phyloP scores from a whole-genome alignment of 768 basidiomycete genomes.

The Tricholoma furcatifolium region DNA sequence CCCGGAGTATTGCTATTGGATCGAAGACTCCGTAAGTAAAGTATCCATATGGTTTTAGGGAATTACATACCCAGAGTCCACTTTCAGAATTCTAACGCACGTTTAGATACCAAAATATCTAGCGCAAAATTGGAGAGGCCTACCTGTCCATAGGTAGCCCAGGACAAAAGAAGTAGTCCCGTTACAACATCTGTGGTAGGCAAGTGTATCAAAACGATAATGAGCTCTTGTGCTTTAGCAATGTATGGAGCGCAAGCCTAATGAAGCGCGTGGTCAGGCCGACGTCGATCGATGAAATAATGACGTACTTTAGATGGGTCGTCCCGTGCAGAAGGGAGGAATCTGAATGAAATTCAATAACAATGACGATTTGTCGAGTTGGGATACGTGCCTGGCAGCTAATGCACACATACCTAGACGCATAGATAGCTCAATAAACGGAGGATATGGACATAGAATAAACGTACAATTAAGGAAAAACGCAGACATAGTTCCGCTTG shows the following conservation, averaged over 20 bases:
- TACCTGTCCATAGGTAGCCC: conserved; percentile 17
- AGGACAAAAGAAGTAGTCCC: conserved; percentile 15
- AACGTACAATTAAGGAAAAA: conserved; percentile 18
- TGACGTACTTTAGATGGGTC: conserved; percentile 11
- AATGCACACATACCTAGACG: conserved; percentile 13
- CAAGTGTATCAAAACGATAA: conserved; percentile 14
- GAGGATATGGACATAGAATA: background rate
- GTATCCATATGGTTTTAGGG: background rate
- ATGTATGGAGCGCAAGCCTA: conserved; percentile 17
- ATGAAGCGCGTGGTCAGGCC: background rate
- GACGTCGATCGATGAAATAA: background rate
- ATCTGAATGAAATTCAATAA: background rate
- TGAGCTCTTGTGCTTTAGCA: conserved; percentile 15
- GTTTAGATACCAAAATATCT: background rate
- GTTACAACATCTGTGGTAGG: conserved; percentile 17
- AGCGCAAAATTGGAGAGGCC: background rate
- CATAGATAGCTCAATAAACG: background rate
- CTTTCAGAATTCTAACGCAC: conserved; percentile 16
- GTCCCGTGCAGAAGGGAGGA: conserved; percentile 15
- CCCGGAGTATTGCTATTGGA: conserved; percentile 17
- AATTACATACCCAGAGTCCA: conserved; percentile 15
- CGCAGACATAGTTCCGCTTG: conserved; percentile 16
- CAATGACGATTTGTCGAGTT: no score
- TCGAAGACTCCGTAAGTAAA: background rate
- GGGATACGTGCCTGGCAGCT: conserved; percentile 8